Base-by-base conservation (phyloP, 2,329 filamentous ascomycete genomes). In the Apiospora koreana region DNA sequence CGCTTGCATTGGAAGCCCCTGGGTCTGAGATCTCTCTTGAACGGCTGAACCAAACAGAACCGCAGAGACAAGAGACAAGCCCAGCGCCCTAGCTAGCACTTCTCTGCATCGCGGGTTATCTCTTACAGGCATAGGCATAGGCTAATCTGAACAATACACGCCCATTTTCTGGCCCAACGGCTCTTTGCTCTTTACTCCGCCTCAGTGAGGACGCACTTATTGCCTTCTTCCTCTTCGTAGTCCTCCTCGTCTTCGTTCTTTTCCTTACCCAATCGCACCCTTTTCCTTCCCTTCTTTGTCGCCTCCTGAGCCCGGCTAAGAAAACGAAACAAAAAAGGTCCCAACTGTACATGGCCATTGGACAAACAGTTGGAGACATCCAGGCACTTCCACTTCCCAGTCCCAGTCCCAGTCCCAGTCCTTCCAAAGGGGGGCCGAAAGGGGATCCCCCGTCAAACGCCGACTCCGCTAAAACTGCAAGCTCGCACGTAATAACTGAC, bases 401-500 rank as follows among this genome's bases (percentile, higher is more conserved):
- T n/a, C n/a, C n/a, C n/a, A n/a, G n/a, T n/a, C n/a, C n/a, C n/a
- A n/a, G n/a, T 21, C 25, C 16, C 50, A 35, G 25, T 9, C 18
- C 50, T 21, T 21, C 50, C 50, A 58, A 58, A 58, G 50, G 50
- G 31, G 54, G 54, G 48, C 48, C 48, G 48, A 54, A 54, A 54
- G 48, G 54, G 54, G 18, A 62, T 62, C 31, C 31, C 50, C 54
- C 28, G 31, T 62, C 54, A 38, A 62, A 62, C 31, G 31, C 31
- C 31, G 18, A 38, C 54, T 62, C 54, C 50, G 50, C 50, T 58
- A 35, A 58, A 58, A 58, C 31, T 35, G 50, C 50, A 58, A 58
- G 50, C 50, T 58, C 28, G 28, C 50, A 62, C 54, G 54, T 62
- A 62, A 62, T 62, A 62, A 62, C 50, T 35, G 28, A 58, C 50